phyloP scores from a whole-genome alignment of 2,329 filamentous ascomycete genomes.

The Huntiella abstrusa region DNA sequence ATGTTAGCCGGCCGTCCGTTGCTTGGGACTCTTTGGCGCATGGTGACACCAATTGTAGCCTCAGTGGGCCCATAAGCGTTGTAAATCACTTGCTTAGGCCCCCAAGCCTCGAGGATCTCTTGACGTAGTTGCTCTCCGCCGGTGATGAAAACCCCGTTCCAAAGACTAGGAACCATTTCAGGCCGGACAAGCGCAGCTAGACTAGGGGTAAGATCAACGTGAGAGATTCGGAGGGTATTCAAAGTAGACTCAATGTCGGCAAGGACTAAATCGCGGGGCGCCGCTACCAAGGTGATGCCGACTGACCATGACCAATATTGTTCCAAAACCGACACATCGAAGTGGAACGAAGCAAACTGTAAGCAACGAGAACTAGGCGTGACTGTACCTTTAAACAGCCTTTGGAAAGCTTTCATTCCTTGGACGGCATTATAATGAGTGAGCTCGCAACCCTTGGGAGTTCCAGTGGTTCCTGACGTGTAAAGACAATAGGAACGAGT shows the following conservation, averaged over 20 bases:
- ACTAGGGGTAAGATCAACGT: constrained; percentile 82
- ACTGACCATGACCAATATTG: constrained; percentile 95
- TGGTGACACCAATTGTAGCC: constrained; percentile 81
- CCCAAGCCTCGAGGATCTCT: constrained; percentile 78
- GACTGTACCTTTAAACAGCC: constrained; percentile 62
- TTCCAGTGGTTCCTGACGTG: constrained; percentile 73
- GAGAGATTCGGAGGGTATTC: constrained; percentile 54
- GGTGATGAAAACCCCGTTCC: constrained; percentile 76
- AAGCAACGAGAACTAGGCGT: constrained; percentile 57
- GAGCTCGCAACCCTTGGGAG: constrained; percentile 72
- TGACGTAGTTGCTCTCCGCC: constrained; percentile 77
- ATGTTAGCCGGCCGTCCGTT: constrained; percentile 78
- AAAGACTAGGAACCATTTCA: constrained; percentile 60
- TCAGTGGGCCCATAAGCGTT: constrained; percentile 90
- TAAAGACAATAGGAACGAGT: constrained; percentile 69
- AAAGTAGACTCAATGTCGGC: constrained; percentile 65
- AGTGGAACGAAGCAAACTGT: constrained; percentile 87
- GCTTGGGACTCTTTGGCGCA: constrained; percentile 60
- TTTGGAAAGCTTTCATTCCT: constrained; percentile 70
- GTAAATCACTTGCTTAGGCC: constrained; percentile 60
- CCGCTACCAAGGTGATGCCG: constrained; percentile 66
- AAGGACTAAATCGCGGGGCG: constrained; percentile 66
- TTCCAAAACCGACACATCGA: constrained; percentile 82
- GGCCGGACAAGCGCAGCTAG: constrained; percentile 63
- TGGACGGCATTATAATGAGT: constrained; percentile 81